phyloP scores from a whole-genome alignment of 2,329 filamentous ascomycete species.

The Madurella mycetomatis region DNA sequence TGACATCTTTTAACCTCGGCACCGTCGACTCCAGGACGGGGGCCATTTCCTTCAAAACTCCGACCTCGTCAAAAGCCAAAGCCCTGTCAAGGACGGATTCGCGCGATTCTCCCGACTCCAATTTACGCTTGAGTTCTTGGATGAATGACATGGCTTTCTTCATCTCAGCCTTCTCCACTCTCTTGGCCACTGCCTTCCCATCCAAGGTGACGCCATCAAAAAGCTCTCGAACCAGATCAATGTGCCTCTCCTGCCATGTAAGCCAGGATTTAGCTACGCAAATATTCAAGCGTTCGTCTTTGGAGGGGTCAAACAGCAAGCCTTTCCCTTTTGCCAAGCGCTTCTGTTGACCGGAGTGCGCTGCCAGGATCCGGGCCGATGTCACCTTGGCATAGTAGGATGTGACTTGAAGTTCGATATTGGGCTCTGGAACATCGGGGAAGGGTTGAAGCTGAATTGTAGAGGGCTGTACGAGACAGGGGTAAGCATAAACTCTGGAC shows the following conservation, averaged over 20 bases:
- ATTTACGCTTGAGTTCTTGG: conserved; percentile 71
- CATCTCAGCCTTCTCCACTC: conserved; percentile 74
- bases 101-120: conserved; percentile 57
- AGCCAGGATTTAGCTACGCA: conserved; percentile 73
- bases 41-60: conserved; percentile 69
- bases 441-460: conserved; percentile 72
- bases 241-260: conserved; percentile 82
- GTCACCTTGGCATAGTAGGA: conserved; percentile 67
- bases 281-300: conserved; percentile 67
- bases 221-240: conserved; percentile 61
- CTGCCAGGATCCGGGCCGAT: conserved; percentile 72
- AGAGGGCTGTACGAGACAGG: conserved; percentile 41
- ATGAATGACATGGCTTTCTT: conserved; percentile 96
- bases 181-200: conserved; percentile 70
- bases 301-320: conserved; percentile 74
- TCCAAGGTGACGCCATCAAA: conserved; percentile 36
- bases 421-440: conserved; percentile 59
- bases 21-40: conserved; percentile 65
- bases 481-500: background rate
- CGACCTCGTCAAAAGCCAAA: conserved; percentile 74
- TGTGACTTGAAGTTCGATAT: conserved; percentile 63
- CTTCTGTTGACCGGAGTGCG: conserved; percentile 76
- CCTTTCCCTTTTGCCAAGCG: conserved; percentile 85
- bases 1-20: background rate
- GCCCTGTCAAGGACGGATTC: conserved; percentile 70